Percentiles rank a stretch among this genome's conserved stretches.
These are phyloP conservation scores for Mrakia gelida DNA, from an alignment of 768 basidiomycete species.

Conservation along the genomic window DNA sequence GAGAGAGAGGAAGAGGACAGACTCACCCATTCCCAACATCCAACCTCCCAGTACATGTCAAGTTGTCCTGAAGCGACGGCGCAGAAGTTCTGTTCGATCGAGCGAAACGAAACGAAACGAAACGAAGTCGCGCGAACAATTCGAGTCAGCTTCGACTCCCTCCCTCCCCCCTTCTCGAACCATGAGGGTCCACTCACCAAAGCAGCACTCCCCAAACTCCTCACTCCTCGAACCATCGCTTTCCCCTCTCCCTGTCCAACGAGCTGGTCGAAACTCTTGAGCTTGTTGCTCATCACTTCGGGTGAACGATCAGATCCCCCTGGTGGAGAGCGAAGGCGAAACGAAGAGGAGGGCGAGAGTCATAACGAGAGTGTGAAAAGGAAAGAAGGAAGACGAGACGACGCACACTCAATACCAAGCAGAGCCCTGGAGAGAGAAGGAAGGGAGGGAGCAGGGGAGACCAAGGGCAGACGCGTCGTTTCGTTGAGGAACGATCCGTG, in stretches of 20 bases:
- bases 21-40: constrained; percentile 30
- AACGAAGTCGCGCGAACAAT: background rate
- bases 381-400: constrained; percentile 31
- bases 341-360: too few species aligned
- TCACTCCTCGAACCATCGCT: constrained; percentile 65
- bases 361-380: constrained; percentile 25
- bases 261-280: constrained; percentile 64
- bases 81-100: constrained; percentile 54
- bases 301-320: constrained; percentile 59
- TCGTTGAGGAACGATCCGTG: constrained; percentile 73
- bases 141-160: constrained; percentile 16
- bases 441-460: constrained; percentile 55
- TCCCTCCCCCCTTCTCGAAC: background rate
- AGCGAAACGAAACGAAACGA: too few species aligned
- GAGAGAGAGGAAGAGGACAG: background rate
- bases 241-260: constrained; percentile 62
- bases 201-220: constrained; percentile 74
- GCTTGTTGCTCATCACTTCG: constrained; percentile 57
- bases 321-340: too few species aligned
- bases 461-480: constrained; percentile 59
- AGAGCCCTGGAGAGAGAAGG: constrained; percentile 66
- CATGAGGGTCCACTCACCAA: constrained; percentile 56
- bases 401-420: constrained; percentile 66
- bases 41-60: constrained; percentile 75
- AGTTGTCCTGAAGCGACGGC: constrained; percentile 80